Evolutionary conservation across 352 stramenopile genomes (phyloP), one percentile per base, ranked within the genome.

Genomic region (Lagenidium giganteum): DNA sequence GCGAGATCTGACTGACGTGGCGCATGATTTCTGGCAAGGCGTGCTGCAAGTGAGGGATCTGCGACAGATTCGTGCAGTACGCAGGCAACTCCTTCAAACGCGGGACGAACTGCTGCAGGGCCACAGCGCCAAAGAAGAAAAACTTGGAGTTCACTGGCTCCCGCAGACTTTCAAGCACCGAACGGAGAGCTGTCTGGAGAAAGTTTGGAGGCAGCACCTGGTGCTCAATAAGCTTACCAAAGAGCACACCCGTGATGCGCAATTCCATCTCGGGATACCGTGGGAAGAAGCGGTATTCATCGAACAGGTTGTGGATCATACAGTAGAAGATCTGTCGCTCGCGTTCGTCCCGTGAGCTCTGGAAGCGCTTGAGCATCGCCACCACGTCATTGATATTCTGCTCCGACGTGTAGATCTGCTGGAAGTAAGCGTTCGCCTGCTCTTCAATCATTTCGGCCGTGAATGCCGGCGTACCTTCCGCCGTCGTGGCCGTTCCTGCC

Each of bases 291-390:
- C 95, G 82, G 64, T 99, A 99, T 67, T 99, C 96, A 56, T 99
- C 95, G 63, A 99, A 99, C 2, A 99, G 69, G 61, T 99, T 99
- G 70, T 99, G 96, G 51, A 99, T 97, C 95, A 99, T 99, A 60
- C 95, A 99, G 32, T 96, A 96, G 64, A 99, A 99, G 54, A 99
- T 98, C 64, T 99, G 95, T 41, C 98, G 96, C 56, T 99, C 96
- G 35, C 93, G 86, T 24, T 88, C 80, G 49, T 98, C 95, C 8
- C 87, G 86, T 12, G 93, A 98, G 18, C 75, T 82, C 72, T 99
- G 97, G 78, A 99, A 99, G n/a, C 84, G 83, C 65, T 98, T 98
- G 25, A 99, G 78, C 93, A 98, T 98, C 50, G 96, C 90, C 23
- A 99, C 95, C 9, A 99, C 93, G 51, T 98, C 95, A 23, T 95